Percentiles rank a stretch among this genome's conserved stretches.
Evolutionary conservation across 257 asterid genomes (phyloP).

Genomic region (Parsonsia alboflavescens): DNA sequence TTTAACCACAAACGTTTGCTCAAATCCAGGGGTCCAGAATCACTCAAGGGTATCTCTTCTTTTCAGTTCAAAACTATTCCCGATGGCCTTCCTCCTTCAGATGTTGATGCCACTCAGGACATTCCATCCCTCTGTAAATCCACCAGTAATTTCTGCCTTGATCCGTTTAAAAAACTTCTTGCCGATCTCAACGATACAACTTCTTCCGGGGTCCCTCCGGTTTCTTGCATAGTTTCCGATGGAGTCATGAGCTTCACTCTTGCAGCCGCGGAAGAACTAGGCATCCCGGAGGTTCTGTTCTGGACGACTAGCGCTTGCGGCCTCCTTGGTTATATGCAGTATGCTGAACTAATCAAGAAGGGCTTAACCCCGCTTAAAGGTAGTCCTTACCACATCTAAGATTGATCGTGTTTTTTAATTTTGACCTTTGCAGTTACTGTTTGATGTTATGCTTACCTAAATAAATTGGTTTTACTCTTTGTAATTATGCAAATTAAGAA

Average conservation of each 20-base stretch:
- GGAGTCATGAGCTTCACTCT: conserved; percentile 22
- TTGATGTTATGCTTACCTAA: too few relatives aligned
- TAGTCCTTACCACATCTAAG: too few relatives aligned
- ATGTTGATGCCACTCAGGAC: conserved; percentile 29
- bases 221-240: conserved; percentile 29
- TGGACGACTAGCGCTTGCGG: conserved; percentile 28
- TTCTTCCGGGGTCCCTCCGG: conserved; percentile 20
- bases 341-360: conserved; percentile 17
- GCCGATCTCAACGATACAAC: conserved; percentile 11
- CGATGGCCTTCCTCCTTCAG: conserved; percentile 32
- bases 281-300: conserved; percentile 20
- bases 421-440: too few relatives aligned
- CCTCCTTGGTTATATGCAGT: conserved; percentile 18
- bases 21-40: conserved; percentile 23
- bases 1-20: conserved; percentile 27
- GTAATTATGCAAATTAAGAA: not conserved
- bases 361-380: conserved; percentile 26
- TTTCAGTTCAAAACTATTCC: conserved; percentile 29
- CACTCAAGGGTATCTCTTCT: conserved; percentile 25
- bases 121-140: conserved; percentile 21
- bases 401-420: too few relatives aligned
- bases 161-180: conserved; percentile 20
- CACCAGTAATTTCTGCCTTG: conserved; percentile 15
- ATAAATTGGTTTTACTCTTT: not conserved
- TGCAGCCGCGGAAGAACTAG: conserved; percentile 28